Conservation (phyloP, 129 eudicot genomes). For the Flaveria linearis region DNA sequence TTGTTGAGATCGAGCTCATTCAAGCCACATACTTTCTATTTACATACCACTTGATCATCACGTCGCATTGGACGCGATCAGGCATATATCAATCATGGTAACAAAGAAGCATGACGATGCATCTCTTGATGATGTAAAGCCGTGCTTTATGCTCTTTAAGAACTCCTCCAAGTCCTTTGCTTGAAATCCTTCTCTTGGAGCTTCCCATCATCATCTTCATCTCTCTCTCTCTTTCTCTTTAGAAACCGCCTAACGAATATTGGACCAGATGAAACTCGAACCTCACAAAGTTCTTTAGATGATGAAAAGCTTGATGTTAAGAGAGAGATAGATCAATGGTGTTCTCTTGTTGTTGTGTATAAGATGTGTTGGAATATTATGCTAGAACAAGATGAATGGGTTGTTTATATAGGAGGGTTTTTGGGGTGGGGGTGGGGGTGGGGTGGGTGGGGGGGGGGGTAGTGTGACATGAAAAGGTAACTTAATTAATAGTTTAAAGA, state of each 20-base stretch:
- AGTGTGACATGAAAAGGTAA: constrained; percentile 24
- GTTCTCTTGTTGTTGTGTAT: constrained; percentile 24
- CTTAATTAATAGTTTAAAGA: background rate
- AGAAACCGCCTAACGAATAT: background rate
- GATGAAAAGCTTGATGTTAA: constrained; percentile 1
- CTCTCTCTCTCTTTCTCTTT: constrained; percentile 1
- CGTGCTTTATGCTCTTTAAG: constrained; percentile 85
- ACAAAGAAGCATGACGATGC: constrained; percentile 94
- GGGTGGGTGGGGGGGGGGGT: background rate
- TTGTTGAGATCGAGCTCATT: constrained; percentile 33
- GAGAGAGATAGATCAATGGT: constrained; percentile 12
- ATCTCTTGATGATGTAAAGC: constrained; percentile 86
- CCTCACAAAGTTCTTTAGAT: constrained; percentile 30
- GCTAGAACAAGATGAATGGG: constrained; percentile 29
- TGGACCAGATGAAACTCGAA: background rate
- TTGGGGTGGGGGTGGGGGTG: background rate
- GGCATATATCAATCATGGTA: constrained; percentile 69
- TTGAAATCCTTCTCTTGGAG: constrained; percentile 71
- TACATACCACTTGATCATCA: constrained; percentile 26
- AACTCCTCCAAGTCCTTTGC: constrained; percentile 84
- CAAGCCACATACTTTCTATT: constrained; percentile 31
- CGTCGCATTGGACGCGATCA: background rate
- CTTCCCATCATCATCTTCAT: constrained; percentile 64
- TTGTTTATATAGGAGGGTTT: constrained; percentile 50
- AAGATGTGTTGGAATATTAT: constrained; percentile 27